Percentiles rank a stretch among this genome's conserved stretches.
These are phyloP conservation scores for Colletotrichum karsti DNA, from an alignment of 2,329 filamentous ascomycete species.

Conservation along the genomic window DNA sequence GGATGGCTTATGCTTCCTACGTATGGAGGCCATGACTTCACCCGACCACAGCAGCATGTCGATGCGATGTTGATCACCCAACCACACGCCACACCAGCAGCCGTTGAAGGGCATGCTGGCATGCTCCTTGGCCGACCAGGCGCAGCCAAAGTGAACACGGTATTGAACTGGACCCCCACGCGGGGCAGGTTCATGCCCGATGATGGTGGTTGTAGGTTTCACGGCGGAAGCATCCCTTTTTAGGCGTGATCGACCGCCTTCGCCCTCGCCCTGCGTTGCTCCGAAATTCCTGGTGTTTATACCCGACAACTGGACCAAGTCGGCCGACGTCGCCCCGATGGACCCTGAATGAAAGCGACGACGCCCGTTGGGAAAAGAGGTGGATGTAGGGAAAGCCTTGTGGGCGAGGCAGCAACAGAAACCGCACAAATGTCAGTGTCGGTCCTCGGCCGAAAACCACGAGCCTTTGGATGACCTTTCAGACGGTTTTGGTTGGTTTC, in stretches of 20 bases:
- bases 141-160: slow-evolving; percentile 1
- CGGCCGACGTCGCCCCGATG: slow-evolving; percentile 16
- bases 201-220: slow-evolving; percentile 1
- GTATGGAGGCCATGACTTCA: slow-evolving; percentile 22
- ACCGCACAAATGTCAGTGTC: not conserved
- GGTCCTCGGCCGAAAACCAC: slow-evolving; percentile 18
- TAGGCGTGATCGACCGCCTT: slow-evolving; percentile 22
- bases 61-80: slow-evolving; percentile 18
- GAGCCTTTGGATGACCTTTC: slow-evolving; percentile 20
- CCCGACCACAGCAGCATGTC: not conserved
- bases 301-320: slow-evolving; percentile 13
- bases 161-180: slow-evolving; percentile 24
- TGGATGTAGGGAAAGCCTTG: not conserved
- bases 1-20: not conserved
- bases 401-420: not conserved
- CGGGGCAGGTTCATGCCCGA: slow-evolving; percentile 26
- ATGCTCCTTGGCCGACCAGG: slow-evolving; percentile 14
- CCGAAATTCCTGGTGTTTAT: slow-evolving; percentile 18
- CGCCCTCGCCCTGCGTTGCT: slow-evolving; percentile 7
- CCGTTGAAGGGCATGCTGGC: slow-evolving; percentile 16
- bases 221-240: slow-evolving; percentile 25
- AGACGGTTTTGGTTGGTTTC: slow-evolving; percentile 20
- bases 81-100: slow-evolving; percentile 9
- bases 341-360: not conserved
- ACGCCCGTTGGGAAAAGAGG: not conserved